Evolutionary conservation across 495 filamentous ascomycete genomes (phyloP).

Genomic region (Penicillium flavigenum): DNA sequence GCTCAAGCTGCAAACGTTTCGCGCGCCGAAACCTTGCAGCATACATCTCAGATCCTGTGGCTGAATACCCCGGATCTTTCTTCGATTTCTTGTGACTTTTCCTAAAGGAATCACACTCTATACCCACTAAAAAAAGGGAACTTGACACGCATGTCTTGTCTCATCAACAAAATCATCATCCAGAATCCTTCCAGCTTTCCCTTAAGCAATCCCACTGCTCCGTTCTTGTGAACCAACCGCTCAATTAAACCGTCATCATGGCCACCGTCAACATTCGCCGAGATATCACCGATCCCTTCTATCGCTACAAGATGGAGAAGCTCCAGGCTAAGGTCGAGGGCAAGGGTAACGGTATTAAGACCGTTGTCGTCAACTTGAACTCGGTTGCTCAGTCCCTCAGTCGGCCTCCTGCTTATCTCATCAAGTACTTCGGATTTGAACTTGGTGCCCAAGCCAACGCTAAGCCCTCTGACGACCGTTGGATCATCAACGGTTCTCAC

Average conservation of each 20-base stretch:
- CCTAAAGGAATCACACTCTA: conserved; percentile 22
- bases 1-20: conserved; percentile 91
- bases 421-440: conserved; percentile 99
- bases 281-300: conserved; percentile 98
- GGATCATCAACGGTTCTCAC: conserved; percentile 99
- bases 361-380: conserved; percentile 93
- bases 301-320: conserved; percentile 99
- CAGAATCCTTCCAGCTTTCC: conserved; percentile 43
- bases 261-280: conserved; percentile 96
- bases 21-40: conserved; percentile 85
- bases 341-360: conserved; percentile 97
- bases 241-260: conserved; percentile 60
- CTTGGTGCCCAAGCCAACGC: conserved; percentile 97
- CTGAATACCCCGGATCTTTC: conserved; percentile 53
- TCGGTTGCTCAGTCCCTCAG: conserved; percentile 90
- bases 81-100: conserved; percentile 28
- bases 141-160: conserved; percentile 57
- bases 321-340: conserved; percentile 99
- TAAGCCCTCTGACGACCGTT: conserved; percentile 94
- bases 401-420: conserved; percentile 89
- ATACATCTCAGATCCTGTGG: conserved; percentile 80
- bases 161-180: conserved; percentile 42
- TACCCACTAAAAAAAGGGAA: conserved; percentile 39
- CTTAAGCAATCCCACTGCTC: conserved; percentile 24
- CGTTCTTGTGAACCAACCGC: conserved; percentile 23